Percentiles rank a stretch among this genome's conserved stretches.
Conservation (phyloP, 176 grass and related monocot genomes). For the Oryza meridionalis region DNA sequence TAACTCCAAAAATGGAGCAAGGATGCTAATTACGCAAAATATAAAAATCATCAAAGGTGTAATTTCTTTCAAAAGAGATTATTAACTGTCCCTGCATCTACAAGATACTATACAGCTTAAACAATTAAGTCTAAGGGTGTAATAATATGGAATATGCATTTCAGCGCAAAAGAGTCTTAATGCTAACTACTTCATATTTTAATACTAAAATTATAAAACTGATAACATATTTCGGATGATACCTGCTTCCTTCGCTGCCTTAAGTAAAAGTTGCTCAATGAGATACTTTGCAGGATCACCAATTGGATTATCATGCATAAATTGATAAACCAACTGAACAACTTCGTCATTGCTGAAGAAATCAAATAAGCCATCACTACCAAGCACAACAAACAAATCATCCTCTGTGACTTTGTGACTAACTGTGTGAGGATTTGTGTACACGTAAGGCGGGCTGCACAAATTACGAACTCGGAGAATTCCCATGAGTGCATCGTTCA, state of each 20-base stretch:
- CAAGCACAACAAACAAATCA: conserved; percentile 92
- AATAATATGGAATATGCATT: conserved; percentile 6
- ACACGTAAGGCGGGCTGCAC: conserved; percentile 78
- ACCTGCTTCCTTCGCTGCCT: conserved; percentile 93
- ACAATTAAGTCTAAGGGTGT: background rate
- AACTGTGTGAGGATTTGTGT: conserved; percentile 82
- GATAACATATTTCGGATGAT: conserved; percentile 43
- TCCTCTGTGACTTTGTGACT: conserved; percentile 69
- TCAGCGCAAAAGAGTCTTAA: background rate
- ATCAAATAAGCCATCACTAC: conserved; percentile 96
- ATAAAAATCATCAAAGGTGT: background rate
- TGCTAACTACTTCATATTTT: background rate
- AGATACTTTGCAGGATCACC: conserved; percentile 95
- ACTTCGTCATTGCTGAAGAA: conserved; percentile 93
- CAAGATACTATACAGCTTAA: background rate
- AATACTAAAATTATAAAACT: background rate
- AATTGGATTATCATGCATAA: conserved; percentile 70
- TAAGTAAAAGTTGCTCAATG: conserved; percentile 80
- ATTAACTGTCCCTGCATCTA: background rate
- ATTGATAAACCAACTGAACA: conserved; percentile 81
- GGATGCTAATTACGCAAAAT: background rate
- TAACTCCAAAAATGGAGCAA: conserved; percentile 4
- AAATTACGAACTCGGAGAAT: conserved; percentile 87
- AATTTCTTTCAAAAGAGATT: background rate
- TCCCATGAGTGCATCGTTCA: conserved; percentile 96